phyloP scores from a whole-genome alignment of 148 eudicot genomes.

The Vaccinium darrowii region DNA sequence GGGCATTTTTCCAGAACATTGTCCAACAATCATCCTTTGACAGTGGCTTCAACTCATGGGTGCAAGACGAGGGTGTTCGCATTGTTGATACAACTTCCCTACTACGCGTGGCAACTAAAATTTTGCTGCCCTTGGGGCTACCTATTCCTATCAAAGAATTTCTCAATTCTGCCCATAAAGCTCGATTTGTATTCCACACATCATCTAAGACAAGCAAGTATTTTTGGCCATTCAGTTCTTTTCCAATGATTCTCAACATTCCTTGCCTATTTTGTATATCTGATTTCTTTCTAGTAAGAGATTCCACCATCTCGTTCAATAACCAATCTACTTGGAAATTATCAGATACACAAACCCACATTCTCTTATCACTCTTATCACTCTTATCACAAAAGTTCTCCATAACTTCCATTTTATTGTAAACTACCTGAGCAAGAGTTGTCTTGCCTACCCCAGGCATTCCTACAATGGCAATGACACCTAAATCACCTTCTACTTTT shows the following conservation, averaged over 20 bases:
- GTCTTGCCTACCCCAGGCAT: neutral
- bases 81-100: neutral
- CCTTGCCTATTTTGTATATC: neutral
- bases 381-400: neutral
- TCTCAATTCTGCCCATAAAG: neutral
- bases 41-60: neutral
- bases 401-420: neutral
- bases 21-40: constrained; percentile 5
- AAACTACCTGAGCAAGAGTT: neutral
- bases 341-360: too few relatives aligned
- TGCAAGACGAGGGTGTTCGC: neutral
- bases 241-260: neutral
- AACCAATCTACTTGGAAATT: neutral
- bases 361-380: too few relatives aligned
- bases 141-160: neutral
- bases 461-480: neutral
- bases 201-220: constrained; percentile 27
- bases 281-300: neutral
- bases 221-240: neutral
- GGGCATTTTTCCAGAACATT: neutral
- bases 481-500: neutral
- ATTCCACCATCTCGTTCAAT: constrained; percentile 11
- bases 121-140: neutral
- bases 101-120: neutral
- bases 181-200: neutral